Base-by-base conservation (phyloP, 2,329 filamentous ascomycete species). In the Knufia fluminis region DNA sequence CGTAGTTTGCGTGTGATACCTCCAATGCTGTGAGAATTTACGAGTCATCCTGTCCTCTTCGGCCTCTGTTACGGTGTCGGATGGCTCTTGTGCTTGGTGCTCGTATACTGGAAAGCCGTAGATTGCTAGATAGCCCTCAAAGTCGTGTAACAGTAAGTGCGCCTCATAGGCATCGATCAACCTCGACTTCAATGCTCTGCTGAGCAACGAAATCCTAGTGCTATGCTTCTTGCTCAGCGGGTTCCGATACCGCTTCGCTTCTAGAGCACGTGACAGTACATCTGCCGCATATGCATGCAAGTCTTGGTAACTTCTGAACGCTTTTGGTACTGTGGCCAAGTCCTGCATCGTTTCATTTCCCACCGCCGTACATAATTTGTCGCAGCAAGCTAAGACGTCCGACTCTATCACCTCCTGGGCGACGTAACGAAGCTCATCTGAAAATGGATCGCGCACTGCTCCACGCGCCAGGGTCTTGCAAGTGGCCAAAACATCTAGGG, bases 381-480 rank as follows among this genome's bases (percentile, higher is more conserved):
- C 14, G 23, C 33, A 39, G 10, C 33, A 35, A 26, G 22, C 28
- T 16, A 16, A 20, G 24, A 48, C 9, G 22, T 48, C 45, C n/a
- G 9, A 17, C 14, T 17, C n/a, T 3, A 48, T 32, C 3, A 20
- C 19, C 22, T 48, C 45, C 40, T 39, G 24, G 19, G 35, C 45
- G n/a, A 40, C 20, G 28, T 39, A 19, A 2, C 17, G 19, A 7
- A 48, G 28, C 10, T 48, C 32, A 16, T 23, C 9, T 7, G 45
- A 48, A 22, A 48, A 48, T 2, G 22, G 19, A 31, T 31, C 23
- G 4, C 35, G 45, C 14, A 48, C 35, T 26, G 33, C 22, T 8
- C 45, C 45, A 19, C 36, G 31, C 16, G 45, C 45, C 9, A 48
- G 17, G 24, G 35, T 22, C n/a, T 17, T 12, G 31, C 45, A 48